These are phyloP conservation scores for Austroboletus olivaceoglutinosus DNA, from an alignment of 1,284 basidiomycete genomes.

Conservation along the genomic window DNA sequence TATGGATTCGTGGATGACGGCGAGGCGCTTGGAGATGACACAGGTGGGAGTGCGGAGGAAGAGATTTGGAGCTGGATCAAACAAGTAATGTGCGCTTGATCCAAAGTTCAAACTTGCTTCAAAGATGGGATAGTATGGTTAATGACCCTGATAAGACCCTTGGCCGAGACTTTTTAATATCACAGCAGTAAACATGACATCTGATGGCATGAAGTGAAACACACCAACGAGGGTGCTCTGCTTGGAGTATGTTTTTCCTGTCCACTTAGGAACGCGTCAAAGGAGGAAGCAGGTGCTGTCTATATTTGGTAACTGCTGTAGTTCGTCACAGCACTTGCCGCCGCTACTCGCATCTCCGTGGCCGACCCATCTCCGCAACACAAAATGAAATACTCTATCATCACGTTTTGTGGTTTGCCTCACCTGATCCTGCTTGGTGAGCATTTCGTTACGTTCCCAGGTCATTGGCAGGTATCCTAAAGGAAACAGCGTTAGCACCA, in stretches of 20 bases:
- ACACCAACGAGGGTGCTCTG: too few relatives aligned
- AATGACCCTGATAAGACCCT: not conserved
- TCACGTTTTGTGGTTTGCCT: not conserved
- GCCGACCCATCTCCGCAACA: not conserved
- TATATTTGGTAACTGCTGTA: not conserved
- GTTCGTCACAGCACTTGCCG: not conserved
- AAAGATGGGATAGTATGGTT: not conserved
- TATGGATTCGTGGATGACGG: slow-evolving; percentile 48
- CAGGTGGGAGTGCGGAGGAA: not conserved
- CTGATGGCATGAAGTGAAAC: too few relatives aligned
- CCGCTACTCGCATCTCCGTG: not conserved
- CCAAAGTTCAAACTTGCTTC: not conserved
- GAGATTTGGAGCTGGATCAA: slow-evolving; percentile 27
- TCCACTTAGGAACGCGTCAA: not conserved
- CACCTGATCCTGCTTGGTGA: not conserved
- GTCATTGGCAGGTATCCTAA: not conserved
- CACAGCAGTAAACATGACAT: too few relatives aligned
- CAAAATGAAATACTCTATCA: not conserved
- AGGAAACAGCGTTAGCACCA: not conserved
- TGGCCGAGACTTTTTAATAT: not conserved
- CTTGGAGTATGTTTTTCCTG: not conserved
- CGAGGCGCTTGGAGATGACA: slow-evolving; percentile 7
- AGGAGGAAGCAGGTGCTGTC: not conserved
- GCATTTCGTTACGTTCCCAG: not conserved
- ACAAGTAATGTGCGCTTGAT: slow-evolving; percentile 17